phyloP scores from a whole-genome alignment of 495 filamentous ascomycete genomes.

The Acidomyces sp. region DNA sequence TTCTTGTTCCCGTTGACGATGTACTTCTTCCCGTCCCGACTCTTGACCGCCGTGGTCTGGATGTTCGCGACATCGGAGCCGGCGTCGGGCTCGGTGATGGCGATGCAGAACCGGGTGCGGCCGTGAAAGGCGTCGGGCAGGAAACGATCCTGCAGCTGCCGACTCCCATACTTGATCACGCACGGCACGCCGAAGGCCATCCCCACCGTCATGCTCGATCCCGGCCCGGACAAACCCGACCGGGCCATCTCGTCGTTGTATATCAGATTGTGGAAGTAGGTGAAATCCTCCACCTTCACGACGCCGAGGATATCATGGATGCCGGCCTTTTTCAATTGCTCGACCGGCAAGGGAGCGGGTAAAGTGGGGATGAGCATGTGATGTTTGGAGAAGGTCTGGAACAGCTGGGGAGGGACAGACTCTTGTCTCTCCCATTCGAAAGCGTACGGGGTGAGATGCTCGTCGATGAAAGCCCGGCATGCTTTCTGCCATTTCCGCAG shows the following conservation, averaged over 20 bases:
- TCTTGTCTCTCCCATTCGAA: slow-evolving; percentile 54
- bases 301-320: slow-evolving; percentile 52
- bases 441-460: slow-evolving; percentile 46
- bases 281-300: slow-evolving; percentile 60
- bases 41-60: slow-evolving; percentile 50
- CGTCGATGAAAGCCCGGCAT: slow-evolving; percentile 49
- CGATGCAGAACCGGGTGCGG: slow-evolving; percentile 54
- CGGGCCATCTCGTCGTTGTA: slow-evolving; percentile 57
- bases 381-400: slow-evolving; percentile 31
- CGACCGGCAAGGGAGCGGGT: slow-evolving; percentile 50
- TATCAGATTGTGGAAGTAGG: slow-evolving; percentile 58
- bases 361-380: slow-evolving; percentile 32
- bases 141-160: slow-evolving; percentile 46
- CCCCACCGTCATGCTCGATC: slow-evolving; percentile 49
- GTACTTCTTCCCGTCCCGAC: slow-evolving; percentile 50
- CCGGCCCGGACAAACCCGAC: slow-evolving; percentile 49
- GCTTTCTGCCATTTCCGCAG: slow-evolving; percentile 53
- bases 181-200: slow-evolving; percentile 60
- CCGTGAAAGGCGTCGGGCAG: slow-evolving; percentile 55
- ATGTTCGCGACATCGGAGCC: slow-evolving; percentile 63
- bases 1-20: slow-evolving; percentile 68
- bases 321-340: slow-evolving; percentile 50
- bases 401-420: slow-evolving; percentile 49
- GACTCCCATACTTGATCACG: slow-evolving; percentile 52
- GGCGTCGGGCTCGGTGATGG: slow-evolving; percentile 63